Conservation (phyloP, 1,139 yeast species). For the Dujonia santamariae region DNA sequence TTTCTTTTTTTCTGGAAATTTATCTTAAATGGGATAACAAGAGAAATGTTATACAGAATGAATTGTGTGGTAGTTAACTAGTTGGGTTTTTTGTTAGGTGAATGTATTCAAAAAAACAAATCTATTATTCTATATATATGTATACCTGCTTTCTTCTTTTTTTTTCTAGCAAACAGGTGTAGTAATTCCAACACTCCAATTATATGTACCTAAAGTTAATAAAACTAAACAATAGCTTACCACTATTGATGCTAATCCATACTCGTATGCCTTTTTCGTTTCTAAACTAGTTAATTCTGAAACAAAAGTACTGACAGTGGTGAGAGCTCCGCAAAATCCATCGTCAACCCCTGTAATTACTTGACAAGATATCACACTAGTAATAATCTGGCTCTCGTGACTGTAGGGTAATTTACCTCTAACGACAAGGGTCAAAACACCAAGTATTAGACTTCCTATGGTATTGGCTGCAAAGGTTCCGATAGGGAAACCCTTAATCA, state of each 20-base stretch:
- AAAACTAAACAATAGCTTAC: constrained; percentile 39
- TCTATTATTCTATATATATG: too few species aligned
- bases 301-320: constrained; percentile 77
- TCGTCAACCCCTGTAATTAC: constrained; percentile 56
- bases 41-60: too few species aligned
- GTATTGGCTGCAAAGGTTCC: constrained; percentile 79
- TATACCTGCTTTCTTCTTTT: too few species aligned
- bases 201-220: constrained; percentile 52
- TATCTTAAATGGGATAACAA: too few species aligned
- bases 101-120: too few species aligned
- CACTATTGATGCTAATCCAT: constrained; percentile 36
- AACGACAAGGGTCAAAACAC: constrained; percentile 49
- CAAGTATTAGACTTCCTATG: constrained; percentile 55
- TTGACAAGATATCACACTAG: constrained; percentile 38
- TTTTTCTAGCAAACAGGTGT: constrained; percentile 19
- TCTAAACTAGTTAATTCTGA: constrained; percentile 54
- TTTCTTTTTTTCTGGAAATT: too few species aligned
- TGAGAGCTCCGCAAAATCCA: constrained; percentile 77
- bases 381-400: constrained; percentile 2
- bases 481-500: constrained; percentile 45
- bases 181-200: constrained; percentile 45
- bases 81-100: too few species aligned
- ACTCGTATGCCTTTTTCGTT: constrained; percentile 30
- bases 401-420: constrained; percentile 34
- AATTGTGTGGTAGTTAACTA: too few species aligned